These are phyloP conservation scores for Suhomyces maxii DNA, from an alignment of 1,139 yeast species.

Conservation along the genomic window DNA sequence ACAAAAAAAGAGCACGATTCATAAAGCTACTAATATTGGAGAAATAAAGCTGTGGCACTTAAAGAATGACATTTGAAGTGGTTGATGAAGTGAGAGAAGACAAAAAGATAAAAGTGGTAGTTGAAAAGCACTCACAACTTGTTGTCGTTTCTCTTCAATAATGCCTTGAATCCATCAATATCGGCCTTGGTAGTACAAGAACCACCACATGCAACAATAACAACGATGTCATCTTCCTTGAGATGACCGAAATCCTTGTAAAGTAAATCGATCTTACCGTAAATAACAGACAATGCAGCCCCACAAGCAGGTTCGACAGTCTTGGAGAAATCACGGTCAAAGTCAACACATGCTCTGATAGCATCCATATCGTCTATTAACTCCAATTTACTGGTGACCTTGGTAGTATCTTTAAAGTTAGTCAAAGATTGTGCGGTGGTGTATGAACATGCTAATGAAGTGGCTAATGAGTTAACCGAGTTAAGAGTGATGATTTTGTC, in stretches of 20 bases:
- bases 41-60: too few species aligned
- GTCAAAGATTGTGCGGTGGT: constrained; percentile 50
- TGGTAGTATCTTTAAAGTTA: constrained; percentile 30
- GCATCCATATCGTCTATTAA: constrained; percentile 59
- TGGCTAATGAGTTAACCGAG: constrained; percentile 56
- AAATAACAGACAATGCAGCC: constrained; percentile 58
- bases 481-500: constrained; percentile 45
- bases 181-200: constrained; percentile 35
- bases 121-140: too few species aligned
- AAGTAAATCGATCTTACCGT: constrained; percentile 37
- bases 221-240: constrained; percentile 48
- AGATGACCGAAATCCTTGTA: constrained; percentile 32
- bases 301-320: constrained; percentile 79
- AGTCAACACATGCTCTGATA: constrained; percentile 48
- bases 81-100: too few species aligned
- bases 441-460: constrained; percentile 60
- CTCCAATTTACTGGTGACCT: constrained; percentile 42
- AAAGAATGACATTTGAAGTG: too few species aligned
- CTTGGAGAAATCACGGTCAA: constrained; percentile 48
- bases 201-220: constrained; percentile 69
- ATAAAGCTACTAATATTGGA: too few species aligned
- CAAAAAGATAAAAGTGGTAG: too few species aligned
- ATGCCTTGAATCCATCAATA: constrained; percentile 13
- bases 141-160: constrained; percentile 16
- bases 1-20: too few species aligned